Evolutionary conservation across 129 eudicot species (phyloP), one percentile per base, ranked within the genome.

Genomic region (Pseudognaphalium luteoalbum): DNA sequence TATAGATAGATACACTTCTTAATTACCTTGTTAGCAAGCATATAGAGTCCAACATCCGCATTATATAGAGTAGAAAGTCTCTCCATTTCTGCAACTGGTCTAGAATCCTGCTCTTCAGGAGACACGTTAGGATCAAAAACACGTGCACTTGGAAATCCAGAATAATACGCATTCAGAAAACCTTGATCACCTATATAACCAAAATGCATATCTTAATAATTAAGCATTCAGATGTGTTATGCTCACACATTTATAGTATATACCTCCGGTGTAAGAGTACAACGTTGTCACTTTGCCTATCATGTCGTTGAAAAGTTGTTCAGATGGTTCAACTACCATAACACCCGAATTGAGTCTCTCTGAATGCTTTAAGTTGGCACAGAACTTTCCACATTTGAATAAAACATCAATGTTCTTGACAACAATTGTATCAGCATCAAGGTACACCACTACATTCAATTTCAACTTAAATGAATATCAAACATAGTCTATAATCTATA

Each of bases 31-130:
- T 94, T 94, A 70, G 98, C 98, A 71, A 94, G 96, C 97, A 94
- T 89, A 89, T 94, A 94, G 80, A 94, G 96, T 28, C 98, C 98
- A 84, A 94, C 98, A 76, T 94, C 98, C 32, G 97, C 98, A 82
- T 91, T 94, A 75, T 91, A 94, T 3, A 94, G 73, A 68, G 98
- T 94, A 78, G 98, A 88, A 72, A 94, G 97, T 61, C 97, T 92
- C 85, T 94, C 91, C 98, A 94, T 94, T 83, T 85, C 79, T 54
- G 93, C 89, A 62, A 68, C 87, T 63, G 96, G 89, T 88, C 92
- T 93, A 68, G 97, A 86, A 30, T 88, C 82, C 37, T 86, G 51
- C 69, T 70, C 93, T 25, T 93, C 96, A 0, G 80, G 79, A 66
- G 92, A 75, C 20, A 84, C 59, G 19, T 85, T 75, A 14, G 98